These are phyloP conservation scores for Puccinia horiana DNA, from an alignment of 1,284 basidiomycete genomes.

Conservation along the genomic window DNA sequence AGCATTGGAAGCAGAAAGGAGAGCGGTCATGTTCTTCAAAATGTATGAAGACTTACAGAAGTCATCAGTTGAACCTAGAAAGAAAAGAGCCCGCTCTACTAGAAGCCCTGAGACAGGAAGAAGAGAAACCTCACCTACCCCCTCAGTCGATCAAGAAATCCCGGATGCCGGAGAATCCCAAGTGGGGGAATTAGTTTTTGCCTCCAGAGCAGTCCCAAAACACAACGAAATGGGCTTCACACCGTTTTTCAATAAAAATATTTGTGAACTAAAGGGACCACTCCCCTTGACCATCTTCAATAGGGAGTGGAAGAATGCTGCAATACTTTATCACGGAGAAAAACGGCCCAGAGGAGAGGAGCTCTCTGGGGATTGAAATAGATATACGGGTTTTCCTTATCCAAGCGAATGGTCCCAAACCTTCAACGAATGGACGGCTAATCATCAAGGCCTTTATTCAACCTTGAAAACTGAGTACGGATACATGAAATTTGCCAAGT, in stretches of 20 bases:
- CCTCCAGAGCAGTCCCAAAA: too few relatives aligned
- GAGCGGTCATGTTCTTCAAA: too few relatives aligned
- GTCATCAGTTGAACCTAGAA: too few relatives aligned
- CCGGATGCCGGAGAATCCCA: too few relatives aligned
- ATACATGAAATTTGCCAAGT: not conserved
- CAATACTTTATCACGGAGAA: not conserved
- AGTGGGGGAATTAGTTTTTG: too few relatives aligned
- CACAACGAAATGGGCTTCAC: conserved; percentile 3
- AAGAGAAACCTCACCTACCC: too few relatives aligned
- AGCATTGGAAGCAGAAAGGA: too few relatives aligned
- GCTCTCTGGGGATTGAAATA: not conserved
- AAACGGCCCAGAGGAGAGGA: not conserved
- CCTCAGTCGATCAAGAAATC: too few relatives aligned
- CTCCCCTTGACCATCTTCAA: conserved; percentile 15
- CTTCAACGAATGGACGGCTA: not conserved
- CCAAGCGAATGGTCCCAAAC: not conserved
- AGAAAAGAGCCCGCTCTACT: too few relatives aligned
- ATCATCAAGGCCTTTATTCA: not conserved
- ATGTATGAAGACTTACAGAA: too few relatives aligned
- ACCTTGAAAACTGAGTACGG: not conserved
- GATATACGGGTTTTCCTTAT: not conserved
- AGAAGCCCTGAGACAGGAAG: too few relatives aligned
- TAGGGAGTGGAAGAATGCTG: not conserved
- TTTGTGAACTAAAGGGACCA: not conserved
- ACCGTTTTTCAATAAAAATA: conserved; percentile 1